A percentile compares a stretch with the other conserved stretches of the same genome.
phyloP scores from a whole-genome alignment of 495 filamentous ascomycete species.

The Penicillium atrosanguineum region DNA sequence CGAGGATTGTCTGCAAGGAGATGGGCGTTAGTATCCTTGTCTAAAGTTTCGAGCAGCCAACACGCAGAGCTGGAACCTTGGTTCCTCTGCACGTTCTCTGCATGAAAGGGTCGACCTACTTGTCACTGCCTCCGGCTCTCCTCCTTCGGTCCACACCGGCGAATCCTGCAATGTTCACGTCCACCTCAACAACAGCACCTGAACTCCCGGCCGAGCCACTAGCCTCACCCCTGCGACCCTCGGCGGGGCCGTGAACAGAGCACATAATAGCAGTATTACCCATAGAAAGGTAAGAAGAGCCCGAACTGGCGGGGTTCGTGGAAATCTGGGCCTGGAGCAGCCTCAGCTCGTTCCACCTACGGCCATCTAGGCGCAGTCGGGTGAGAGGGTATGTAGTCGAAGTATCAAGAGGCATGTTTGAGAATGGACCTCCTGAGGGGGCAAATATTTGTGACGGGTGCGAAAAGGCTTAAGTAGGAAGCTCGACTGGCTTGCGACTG shows the following conservation, averaged over 20 bases:
- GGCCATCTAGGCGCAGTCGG: conserved; percentile 86
- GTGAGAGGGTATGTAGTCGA: conserved; percentile 78
- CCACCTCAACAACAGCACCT: conserved; percentile 69
- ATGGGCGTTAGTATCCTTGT: background rate
- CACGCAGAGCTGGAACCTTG: background rate
- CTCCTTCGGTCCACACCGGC: conserved; percentile 81
- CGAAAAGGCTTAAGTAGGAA: background rate
- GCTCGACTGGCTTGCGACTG: conserved; percentile 7
- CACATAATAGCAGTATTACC: conserved; percentile 97
- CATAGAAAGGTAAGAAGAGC: conserved; percentile 87
- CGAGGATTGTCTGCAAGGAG: conserved; percentile 60
- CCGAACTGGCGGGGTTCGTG: conserved; percentile 87
- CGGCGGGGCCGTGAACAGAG: conserved; percentile 78
- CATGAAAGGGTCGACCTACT: conserved; percentile 46
- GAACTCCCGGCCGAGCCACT: conserved; percentile 46
- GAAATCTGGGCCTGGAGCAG: conserved; percentile 84
- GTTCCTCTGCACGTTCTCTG: background rate
- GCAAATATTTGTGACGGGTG: background rate
- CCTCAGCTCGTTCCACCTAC: conserved; percentile 97
- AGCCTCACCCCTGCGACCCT: conserved; percentile 54
- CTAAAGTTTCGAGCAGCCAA: background rate
- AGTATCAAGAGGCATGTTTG: conserved; percentile 83
- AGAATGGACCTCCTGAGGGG: background rate
- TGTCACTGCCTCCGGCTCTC: conserved; percentile 65
- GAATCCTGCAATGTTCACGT: conserved; percentile 84